A percentile compares a stretch with the other conserved stretches of the same genome.
These are phyloP conservation scores for Durotheca rogersii DNA, from an alignment of 495 filamentous ascomycete genomes.

Conservation along the genomic window DNA sequence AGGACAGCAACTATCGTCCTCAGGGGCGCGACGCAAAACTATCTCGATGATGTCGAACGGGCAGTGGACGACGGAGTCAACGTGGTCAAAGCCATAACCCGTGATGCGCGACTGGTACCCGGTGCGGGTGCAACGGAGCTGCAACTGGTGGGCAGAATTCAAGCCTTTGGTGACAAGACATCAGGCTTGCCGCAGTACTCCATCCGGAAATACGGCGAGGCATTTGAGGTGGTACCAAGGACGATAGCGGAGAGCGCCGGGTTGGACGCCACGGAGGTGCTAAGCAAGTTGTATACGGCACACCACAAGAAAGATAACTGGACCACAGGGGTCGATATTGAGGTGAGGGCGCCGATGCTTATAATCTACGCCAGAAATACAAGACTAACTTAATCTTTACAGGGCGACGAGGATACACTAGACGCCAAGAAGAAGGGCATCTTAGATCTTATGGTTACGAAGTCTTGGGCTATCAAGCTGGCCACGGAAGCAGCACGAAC, in stretches of 20 bases:
- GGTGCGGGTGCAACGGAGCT: constrained; percentile 96
- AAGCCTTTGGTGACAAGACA: constrained; percentile 83
- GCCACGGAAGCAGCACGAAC: constrained; percentile 94
- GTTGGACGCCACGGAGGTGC: constrained; percentile 91
- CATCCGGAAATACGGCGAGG: constrained; percentile 95
- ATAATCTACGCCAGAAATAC: neutral
- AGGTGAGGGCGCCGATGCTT: constrained; percentile 47
- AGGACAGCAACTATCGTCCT: constrained; percentile 94
- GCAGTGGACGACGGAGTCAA: constrained; percentile 99
- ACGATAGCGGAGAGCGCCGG: constrained; percentile 93
- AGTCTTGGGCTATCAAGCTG: constrained; percentile 94
- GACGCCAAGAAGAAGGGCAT: constrained; percentile 90
- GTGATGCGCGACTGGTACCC: constrained; percentile 85
- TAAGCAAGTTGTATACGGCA: constrained; percentile 87
- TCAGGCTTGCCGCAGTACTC: constrained; percentile 90
- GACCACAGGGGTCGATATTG: constrained; percentile 91
- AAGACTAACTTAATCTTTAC: constrained; percentile 24
- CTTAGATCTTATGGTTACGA: constrained; percentile 84
- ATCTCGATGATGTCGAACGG: constrained; percentile 95
- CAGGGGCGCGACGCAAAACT: constrained; percentile 94
- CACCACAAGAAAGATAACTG: constrained; percentile 86
- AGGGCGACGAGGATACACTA: constrained; percentile 73
- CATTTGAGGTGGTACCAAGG: constrained; percentile 94
- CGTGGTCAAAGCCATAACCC: constrained; percentile 96
- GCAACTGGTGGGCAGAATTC: constrained; percentile 89